Evolutionary conservation across 2,329 filamentous ascomycete species (phyloP).

Genomic region (Tothia fuscella): DNA sequence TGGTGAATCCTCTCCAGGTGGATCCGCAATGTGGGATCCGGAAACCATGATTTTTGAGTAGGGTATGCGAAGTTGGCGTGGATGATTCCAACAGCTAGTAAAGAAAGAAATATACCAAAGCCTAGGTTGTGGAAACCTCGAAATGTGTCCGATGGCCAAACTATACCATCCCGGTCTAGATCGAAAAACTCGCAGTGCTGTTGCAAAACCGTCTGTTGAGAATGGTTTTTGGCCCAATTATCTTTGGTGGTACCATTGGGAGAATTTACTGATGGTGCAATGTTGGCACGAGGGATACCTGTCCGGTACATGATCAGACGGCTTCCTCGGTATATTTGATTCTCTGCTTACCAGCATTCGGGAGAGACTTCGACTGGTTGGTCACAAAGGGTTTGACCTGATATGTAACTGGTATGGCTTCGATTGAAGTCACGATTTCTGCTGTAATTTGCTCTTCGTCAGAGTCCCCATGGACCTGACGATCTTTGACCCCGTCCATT

Average conservation of each 20-base stretch:
- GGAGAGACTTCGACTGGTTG: no score
- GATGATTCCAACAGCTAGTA: conserved; percentile 36
- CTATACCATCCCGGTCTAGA: conserved; percentile 38
- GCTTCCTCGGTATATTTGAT: no score
- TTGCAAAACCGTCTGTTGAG: conserved; percentile 36
- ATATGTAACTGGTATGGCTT: no score
- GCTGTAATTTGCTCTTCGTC: no score
- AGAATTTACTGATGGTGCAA: conserved; percentile 27
- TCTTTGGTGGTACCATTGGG: conserved; percentile 32
- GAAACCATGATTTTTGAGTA: conserved; percentile 30
- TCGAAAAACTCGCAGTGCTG: conserved; percentile 45
- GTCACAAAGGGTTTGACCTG: no score
- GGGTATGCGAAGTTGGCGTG: conserved; percentile 39
- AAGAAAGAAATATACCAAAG: conserved; percentile 31
- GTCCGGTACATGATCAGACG: no score
- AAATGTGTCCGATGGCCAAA: conserved; percentile 42
- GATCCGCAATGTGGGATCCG: conserved; percentile 33
- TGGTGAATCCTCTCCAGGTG: conserved; percentile 29
- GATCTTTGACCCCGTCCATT: no score
- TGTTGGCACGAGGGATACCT: conserved; percentile 31
- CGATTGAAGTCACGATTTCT: no score
- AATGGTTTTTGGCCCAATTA: conserved; percentile 26
- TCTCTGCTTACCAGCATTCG: no score
- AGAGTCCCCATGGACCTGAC: no score
- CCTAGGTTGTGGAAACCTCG: conserved; percentile 34